Evolutionary conservation across 2,329 filamentous ascomycete genomes (phyloP), one percentile per base, ranked within the genome.

Genomic region (Beauveria asiatica): DNA sequence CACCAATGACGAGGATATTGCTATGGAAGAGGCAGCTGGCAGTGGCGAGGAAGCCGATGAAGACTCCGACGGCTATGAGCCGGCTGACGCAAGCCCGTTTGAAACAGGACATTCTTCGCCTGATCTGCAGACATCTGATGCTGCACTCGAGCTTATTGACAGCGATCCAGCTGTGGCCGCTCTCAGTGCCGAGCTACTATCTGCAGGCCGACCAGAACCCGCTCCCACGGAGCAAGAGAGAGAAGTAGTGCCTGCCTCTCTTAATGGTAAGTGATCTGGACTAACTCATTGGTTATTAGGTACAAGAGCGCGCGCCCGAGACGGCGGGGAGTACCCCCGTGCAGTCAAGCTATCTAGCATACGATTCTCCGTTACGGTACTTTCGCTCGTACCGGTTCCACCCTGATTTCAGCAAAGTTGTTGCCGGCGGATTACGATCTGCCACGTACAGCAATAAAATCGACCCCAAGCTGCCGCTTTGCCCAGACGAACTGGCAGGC

Each of bases 381-480:
- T 97, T 97, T 73, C 90, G 86, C 72, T 88, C 90, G 42, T 99
- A 90, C 75, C 90, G 93, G 66, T 97, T 93, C 71, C 92, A 97
- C 70, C 90, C 90, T 37, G 79, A 83, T 56, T 97, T 86, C 74
- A 77, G 80, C 65, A 73, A 87, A 54, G 78, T 83, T 60, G 85
- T 96, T 61, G 72, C 83, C 60, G 88, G 87, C 63, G 93, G 93
- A 48, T 87, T 92, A 70, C 87, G 88, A 70, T 97, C 94, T 64
- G 80, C 95, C 77, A 97, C 92, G 48, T 97, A 93, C 76, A 97
- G 90, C 76, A 90, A 96, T 74, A 87, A 86, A 66, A 96, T 99
- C 74, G 86, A 97, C 70, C 80, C 86, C 25, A 80, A 84, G 62
- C 86, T 83, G 66, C 82, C 83, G 63, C 70, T 97, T 53, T 99